A percentile compares a stretch with the other conserved stretches of the same genome.
Conservation (phyloP, 768 basidiomycete species). For the Mrakia frigida region DNA sequence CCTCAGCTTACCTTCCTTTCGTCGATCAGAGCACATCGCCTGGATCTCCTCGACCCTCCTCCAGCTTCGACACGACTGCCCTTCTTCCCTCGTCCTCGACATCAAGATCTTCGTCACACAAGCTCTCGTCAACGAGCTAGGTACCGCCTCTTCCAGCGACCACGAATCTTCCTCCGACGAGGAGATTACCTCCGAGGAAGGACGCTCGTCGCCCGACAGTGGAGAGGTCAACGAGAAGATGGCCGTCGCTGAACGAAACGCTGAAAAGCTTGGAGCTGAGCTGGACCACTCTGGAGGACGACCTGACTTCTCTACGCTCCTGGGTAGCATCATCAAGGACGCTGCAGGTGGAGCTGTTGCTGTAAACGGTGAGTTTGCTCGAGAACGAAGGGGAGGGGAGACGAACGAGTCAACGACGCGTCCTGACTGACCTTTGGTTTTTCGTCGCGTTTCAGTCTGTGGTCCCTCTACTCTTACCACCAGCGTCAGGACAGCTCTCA, state of each 20-base stretch:
- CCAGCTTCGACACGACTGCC: background rate
- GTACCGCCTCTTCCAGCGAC: background rate
- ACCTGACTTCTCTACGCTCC: background rate
- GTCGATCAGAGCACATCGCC: slow-evolving; percentile 16
- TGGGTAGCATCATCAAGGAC: background rate
- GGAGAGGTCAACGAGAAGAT: background rate
- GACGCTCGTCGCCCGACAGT: background rate
- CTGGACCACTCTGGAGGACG: background rate
- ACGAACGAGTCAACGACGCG: no score
- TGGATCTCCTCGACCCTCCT: slow-evolving; percentile 18
- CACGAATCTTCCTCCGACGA: background rate
- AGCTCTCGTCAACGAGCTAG: background rate
- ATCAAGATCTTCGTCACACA: slow-evolving; percentile 21
- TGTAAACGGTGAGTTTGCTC: background rate
- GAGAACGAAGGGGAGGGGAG: no score
- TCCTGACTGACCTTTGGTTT: background rate
- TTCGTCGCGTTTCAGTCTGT: background rate
- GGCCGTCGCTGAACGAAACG: background rate
- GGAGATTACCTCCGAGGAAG: background rate
- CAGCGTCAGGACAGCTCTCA: background rate
- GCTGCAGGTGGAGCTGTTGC: background rate
- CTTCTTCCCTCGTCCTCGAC: slow-evolving; percentile 18
- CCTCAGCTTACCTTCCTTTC: no score
- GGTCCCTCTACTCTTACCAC: background rate
- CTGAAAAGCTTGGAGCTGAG: background rate